Evolutionary conservation across 306 rosid genomes (phyloP).

Genomic region (Senna tora): DNA sequence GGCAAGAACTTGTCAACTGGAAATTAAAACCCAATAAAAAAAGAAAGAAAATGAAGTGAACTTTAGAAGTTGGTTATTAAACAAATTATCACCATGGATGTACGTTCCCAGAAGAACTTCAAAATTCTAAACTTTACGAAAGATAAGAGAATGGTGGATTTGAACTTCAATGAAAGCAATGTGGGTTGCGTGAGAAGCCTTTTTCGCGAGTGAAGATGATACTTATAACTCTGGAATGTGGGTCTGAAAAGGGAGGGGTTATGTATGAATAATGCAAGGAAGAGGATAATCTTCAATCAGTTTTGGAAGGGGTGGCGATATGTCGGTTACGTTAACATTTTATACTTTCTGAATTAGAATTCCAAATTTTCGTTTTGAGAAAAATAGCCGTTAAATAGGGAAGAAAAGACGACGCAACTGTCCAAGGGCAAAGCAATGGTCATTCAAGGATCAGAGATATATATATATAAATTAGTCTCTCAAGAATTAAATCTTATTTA

Average conservation of each 20-base stretch:
- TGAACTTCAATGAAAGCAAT: conserved; percentile 32
- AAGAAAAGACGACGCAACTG: conserved; percentile 7
- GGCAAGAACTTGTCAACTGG: background rate
- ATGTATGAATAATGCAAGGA: conserved; percentile 21
- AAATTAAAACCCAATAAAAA: conserved; percentile 11
- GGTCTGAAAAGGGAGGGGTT: background rate
- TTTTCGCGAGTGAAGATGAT: conserved; percentile 25
- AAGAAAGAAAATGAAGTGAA: too few species aligned
- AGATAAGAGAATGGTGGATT: background rate
- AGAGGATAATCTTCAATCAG: conserved; percentile 29
- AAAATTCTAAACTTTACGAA: background rate
- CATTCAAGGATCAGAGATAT: too few species aligned
- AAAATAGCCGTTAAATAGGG: conserved; percentile 39
- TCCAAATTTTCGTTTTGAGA: conserved; percentile 27
- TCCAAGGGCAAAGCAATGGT: conserved; percentile 20
- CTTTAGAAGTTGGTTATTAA: conserved; percentile 21
- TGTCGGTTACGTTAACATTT: conserved; percentile 28
- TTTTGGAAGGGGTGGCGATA: conserved; percentile 22
- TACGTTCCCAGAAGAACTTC: conserved; percentile 1
- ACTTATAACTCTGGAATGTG: background rate
- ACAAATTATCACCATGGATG: conserved; percentile 30
- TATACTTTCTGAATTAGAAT: conserved; percentile 10
- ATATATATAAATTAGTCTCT: too few species aligned
- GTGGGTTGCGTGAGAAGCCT: conserved; percentile 2
- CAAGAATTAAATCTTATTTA: too few species aligned